phyloP scores from a whole-genome alignment of 2,329 filamentous ascomycete species.

The Hymenoscyphus fructigenus region DNA sequence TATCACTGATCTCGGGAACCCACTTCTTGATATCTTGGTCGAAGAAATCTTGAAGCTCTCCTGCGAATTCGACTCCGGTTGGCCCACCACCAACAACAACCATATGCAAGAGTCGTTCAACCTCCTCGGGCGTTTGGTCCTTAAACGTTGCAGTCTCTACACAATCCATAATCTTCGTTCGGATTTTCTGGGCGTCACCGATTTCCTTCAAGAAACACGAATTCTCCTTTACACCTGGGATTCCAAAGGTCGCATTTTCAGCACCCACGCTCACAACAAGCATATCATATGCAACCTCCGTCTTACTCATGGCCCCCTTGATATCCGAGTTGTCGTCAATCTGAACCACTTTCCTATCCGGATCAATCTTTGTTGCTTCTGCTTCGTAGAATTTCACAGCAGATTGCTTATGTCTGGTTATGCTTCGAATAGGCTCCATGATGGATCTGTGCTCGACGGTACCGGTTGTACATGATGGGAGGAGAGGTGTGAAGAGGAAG shows the following conservation, averaged over 20 bases:
- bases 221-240: conserved; percentile 91
- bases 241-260: conserved; percentile 98
- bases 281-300: conserved; percentile 96
- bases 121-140: conserved; percentile 83
- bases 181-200: conserved; percentile 89
- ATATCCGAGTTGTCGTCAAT: conserved; percentile 92
- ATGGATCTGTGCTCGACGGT: conserved; percentile 98
- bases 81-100: conserved; percentile 92
- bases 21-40: conserved; percentile 97
- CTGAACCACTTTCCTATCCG: conserved; percentile 82
- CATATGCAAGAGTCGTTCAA: conserved; percentile 96
- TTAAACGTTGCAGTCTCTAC: conserved; percentile 99
- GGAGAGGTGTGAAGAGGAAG: conserved; percentile 97
- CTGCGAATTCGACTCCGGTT: conserved; percentile 96
- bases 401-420: conserved; percentile 91
- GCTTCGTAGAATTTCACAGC: conserved; percentile 97
- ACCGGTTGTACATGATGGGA: conserved; percentile 96
- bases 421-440: conserved; percentile 98
- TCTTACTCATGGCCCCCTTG: conserved; percentile 77
- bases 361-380: conserved; percentile 92
- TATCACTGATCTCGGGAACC: conserved; percentile 90
- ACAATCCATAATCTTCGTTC: conserved; percentile 99
- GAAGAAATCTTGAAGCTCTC: conserved; percentile 98
- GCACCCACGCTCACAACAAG: conserved; percentile 95
- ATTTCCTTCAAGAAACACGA: conserved; percentile 99